Evolutionary conservation across 129 eudicot genomes (phyloP), one percentile per base, ranked within the genome.

Genomic region (Escallonia rubra): DNA sequence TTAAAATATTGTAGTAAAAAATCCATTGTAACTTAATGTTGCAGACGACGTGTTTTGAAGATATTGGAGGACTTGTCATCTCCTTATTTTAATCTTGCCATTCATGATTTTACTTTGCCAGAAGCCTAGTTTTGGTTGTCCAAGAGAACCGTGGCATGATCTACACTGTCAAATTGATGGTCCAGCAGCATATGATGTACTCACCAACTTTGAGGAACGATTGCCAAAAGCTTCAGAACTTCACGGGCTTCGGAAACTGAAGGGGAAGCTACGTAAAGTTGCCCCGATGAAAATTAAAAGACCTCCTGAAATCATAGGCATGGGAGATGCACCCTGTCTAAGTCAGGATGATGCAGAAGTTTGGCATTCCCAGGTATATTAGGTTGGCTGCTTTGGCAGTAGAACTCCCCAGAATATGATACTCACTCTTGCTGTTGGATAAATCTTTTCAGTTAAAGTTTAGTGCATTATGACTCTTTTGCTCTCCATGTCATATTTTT

Each of bases 91-190:
- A n/a, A n/a, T n/a, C n/a, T n/a, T n/a, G n/a, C n/a, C n/a, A n/a
- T n/a, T n/a, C n/a, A n/a, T n/a, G n/a, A n/a, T n/a, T n/a, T n/a
- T n/a, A n/a, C n/a, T n/a, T n/a, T 82, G 86, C 6, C 58, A 91
- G 97, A 95, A 91, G 59, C 85, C 82, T 39, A 59, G 71, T 5
- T 53, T 55, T 64, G 98, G 98, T 44, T 91, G 93, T 73, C 91
- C 98, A 44, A 76, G 98, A 78, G 95, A 92, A 81, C 89, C 98
- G 61, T 88, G 98, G 98, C 98, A 92, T 76, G 98, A 92, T 80
- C 80, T 92, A 63, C 98, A 92, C 55, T 76, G 91, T 63, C 76
- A 75, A 68, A 83, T 92, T 15, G 96, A 92, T 74, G 96, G 96
- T 14, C 96, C 96, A 59, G 98, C 96, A 41, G 98, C 98, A 47